Conservation (phyloP, 257 asterid species). For the Solanum sitiens region DNA sequence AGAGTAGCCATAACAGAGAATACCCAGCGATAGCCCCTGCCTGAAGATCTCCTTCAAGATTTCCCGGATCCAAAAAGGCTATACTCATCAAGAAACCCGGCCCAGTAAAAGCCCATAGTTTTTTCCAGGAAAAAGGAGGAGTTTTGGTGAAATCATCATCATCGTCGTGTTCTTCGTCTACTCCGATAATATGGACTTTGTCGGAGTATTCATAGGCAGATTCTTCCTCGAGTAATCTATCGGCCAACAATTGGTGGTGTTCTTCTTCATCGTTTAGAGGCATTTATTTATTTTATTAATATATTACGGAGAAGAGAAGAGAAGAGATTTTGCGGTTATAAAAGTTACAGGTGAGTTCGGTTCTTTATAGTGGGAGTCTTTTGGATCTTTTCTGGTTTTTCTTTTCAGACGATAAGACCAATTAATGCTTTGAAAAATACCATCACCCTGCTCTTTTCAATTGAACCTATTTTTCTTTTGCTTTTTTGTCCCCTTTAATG, state of each 20-base stretch:
- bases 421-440: neutral
- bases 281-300: slow-evolving; percentile 2
- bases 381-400: neutral
- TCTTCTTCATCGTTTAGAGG: slow-evolving; percentile 14
- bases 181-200: slow-evolving; percentile 45
- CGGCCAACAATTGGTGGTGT: neutral
- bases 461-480: neutral
- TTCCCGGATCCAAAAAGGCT: slow-evolving; percentile 79
- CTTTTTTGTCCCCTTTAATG: neutral
- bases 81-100: slow-evolving; percentile 82
- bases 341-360: neutral
- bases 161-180: slow-evolving; percentile 43
- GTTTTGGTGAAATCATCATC: slow-evolving; percentile 26
- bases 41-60: slow-evolving; percentile 83
- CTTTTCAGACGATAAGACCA: neutral
- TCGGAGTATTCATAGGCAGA: slow-evolving; percentile 48
- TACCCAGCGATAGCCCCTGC: slow-evolving; percentile 80
- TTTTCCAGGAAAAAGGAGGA: slow-evolving; percentile 75
- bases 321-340: neutral
- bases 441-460: neutral
- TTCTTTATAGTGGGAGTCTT: neutral
- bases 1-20: slow-evolving; percentile 57
- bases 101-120: slow-evolving; percentile 79
- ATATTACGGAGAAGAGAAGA: neutral
- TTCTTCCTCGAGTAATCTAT: slow-evolving; percentile 11